Conservation (phyloP, 495 filamentous ascomycete genomes). For the Cercophora samala region DNA sequence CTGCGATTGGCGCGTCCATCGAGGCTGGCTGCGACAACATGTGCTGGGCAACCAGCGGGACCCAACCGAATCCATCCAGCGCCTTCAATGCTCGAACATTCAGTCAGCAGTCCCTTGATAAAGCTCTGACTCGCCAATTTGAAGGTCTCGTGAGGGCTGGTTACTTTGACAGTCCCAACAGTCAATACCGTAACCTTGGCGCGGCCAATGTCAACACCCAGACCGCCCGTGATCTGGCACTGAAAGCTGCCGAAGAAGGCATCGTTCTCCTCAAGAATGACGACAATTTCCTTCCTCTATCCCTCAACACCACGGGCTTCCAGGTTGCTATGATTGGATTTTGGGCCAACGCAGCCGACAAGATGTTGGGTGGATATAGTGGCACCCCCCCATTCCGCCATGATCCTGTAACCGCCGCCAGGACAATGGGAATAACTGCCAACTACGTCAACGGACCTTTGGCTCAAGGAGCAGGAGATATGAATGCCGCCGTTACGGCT, state of each 20-base stretch:
- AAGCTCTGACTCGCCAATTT: constrained; percentile 22
- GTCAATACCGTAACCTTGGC: constrained; percentile 16
- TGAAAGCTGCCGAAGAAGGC: constrained; percentile 31
- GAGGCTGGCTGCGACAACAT: constrained; percentile 25
- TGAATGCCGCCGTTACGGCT: constrained; percentile 29
- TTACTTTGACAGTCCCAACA: constrained; percentile 20
- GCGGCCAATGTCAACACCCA: constrained; percentile 20
- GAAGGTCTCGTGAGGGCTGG: constrained; percentile 47
- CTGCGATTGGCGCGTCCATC: constrained; percentile 26
- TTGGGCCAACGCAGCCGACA: constrained; percentile 33
- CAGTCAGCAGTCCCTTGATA: constrained; percentile 16
- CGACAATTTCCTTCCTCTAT: constrained; percentile 30
- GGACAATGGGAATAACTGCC: constrained; percentile 28
- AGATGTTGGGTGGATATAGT: constrained; percentile 42
- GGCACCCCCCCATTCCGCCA: constrained; percentile 35
- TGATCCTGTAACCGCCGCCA: constrained; percentile 35
- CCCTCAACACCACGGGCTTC: constrained; percentile 19
- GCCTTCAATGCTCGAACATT: constrained; percentile 20
- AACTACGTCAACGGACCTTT: constrained; percentile 30
- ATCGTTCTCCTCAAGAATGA: constrained; percentile 37
- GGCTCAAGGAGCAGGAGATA: constrained; percentile 52
- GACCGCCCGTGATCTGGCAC: constrained; percentile 27
- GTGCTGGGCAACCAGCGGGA: constrained; percentile 30
- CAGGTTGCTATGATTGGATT: constrained; percentile 38
- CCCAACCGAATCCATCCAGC: constrained; percentile 16